phyloP scores from a whole-genome alignment of 2,329 filamentous ascomycete species.

The Cercospora janseana region DNA sequence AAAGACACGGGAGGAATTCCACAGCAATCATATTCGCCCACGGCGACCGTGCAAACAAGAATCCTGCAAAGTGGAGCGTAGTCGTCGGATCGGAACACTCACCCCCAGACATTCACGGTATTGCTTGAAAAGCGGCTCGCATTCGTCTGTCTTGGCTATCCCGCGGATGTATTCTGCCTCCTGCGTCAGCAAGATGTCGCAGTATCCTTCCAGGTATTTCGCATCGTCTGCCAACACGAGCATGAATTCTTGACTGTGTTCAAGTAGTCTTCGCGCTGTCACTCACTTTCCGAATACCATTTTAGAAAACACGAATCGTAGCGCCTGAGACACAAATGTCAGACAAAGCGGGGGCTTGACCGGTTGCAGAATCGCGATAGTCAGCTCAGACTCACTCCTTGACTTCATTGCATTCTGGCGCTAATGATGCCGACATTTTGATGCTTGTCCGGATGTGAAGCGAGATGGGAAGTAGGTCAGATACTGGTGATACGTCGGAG shows the following conservation, averaged over 20 bases:
- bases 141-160: constrained; percentile 80
- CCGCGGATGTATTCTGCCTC: constrained; percentile 77
- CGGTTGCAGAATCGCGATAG: neutral
- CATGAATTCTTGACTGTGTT: too few relatives aligned
- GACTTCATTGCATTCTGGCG: constrained; percentile 89
- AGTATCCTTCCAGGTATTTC: neutral
- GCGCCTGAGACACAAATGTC: constrained; percentile 57
- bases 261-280: too few relatives aligned
- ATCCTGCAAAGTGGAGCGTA: too few relatives aligned
- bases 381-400: constrained; percentile 68
- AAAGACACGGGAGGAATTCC: too few relatives aligned
- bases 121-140: constrained; percentile 77
- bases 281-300: constrained; percentile 97
- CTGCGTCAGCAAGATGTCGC: neutral
- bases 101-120: constrained; percentile 87
- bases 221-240: neutral
- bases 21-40: too few relatives aligned
- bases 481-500: too few relatives aligned
- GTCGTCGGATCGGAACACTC: constrained; percentile 42
- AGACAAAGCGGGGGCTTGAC: neutral
- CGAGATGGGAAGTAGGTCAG: too few relatives aligned
- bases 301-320: constrained; percentile 98
- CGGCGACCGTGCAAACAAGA: too few relatives aligned
- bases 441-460: neutral
- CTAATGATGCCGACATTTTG: constrained; percentile 86